Base-by-base conservation (phyloP, 257 asterid genomes). In the Cordia subcordata region DNA sequence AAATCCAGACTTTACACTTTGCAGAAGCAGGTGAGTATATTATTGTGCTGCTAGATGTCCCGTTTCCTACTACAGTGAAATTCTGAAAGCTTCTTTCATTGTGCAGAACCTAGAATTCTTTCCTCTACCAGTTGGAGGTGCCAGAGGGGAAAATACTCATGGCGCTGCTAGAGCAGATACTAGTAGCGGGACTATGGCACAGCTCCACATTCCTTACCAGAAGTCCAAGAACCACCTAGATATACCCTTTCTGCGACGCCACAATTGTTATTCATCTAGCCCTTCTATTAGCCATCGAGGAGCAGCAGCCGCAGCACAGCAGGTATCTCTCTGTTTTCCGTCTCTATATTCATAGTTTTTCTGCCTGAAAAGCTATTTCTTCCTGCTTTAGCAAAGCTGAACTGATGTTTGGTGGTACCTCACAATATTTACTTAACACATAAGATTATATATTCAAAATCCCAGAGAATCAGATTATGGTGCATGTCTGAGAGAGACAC, bases 301-400 rank as follows among this genome's bases (percentile, higher is more conserved):
- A 71, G 74, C 87, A 71, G 74, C 87, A 19, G 66, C 72, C 32
- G 61, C 77, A 56, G 57, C 77, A 55, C 83, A 80, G 59, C 90
- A 78, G 95, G 94, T 89, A 67, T 61, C 44, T 53, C 61, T 22
- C 54, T 33, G 47, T 27, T 27, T 3, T 27, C 35, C 35, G 3
- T 27, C 51, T 56, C 49, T 53, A 22, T 1, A 23, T 55, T 19
- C 21, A 0, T 49, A 50, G n/a, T 42, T n/a, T 45, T 33, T 40
- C 13, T 52, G 39, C 16, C 27, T 12, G 18, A 23, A 39, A 12
- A 19, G 16, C 16, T 49, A 6, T 6, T 27, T 3, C 54, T 49
- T 49, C 54, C 9, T 11, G 8, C 10, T 47, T 11, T 16, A 19
- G 53, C 18, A 11, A 15, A 47, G n/a, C 53, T 47, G 16, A 19